Conservation (phyloP, 2,329 filamentous ascomycete genomes). For the Penicillium oxalicum region DNA sequence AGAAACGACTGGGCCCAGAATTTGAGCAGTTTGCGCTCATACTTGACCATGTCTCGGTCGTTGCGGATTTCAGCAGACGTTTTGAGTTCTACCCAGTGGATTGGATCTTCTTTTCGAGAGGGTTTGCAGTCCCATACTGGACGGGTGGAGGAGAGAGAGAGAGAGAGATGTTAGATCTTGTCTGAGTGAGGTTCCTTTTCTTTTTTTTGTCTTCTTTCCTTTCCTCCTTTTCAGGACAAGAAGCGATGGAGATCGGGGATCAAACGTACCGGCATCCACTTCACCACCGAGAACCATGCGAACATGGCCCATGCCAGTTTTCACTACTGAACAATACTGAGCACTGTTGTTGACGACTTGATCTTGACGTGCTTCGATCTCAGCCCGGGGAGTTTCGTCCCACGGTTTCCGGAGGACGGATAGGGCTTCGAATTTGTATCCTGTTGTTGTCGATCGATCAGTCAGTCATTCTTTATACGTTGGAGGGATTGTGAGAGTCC, state of each 20-base stretch:
- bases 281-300: conserved; percentile 81
- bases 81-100: conserved; percentile 94
- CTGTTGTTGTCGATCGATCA: conserved; percentile 40
- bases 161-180: too few relatives aligned
- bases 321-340: conserved; percentile 92
- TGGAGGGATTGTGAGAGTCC: too few relatives aligned
- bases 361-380: conserved; percentile 69
- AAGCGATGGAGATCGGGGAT: background rate
- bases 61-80: conserved; percentile 69
- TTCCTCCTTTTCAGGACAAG: too few relatives aligned
- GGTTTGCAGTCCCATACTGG: conserved; percentile 81
- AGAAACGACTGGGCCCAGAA: conserved; percentile 97
- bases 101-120: conserved; percentile 55
- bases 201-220: background rate
- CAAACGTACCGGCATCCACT: conserved; percentile 70
- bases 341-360: conserved; percentile 78
- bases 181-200: too few relatives aligned
- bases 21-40: conserved; percentile 85
- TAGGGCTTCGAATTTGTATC: conserved; percentile 94
- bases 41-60: conserved; percentile 64
- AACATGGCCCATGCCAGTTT: conserved; percentile 73
- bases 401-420: conserved; percentile 70
- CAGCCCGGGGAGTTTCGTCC: conserved; percentile 63
- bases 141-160: background rate
- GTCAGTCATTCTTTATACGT: background rate